Conservation (phyloP, 352 stramenopile species). For the Discostella stelligera region DNA sequence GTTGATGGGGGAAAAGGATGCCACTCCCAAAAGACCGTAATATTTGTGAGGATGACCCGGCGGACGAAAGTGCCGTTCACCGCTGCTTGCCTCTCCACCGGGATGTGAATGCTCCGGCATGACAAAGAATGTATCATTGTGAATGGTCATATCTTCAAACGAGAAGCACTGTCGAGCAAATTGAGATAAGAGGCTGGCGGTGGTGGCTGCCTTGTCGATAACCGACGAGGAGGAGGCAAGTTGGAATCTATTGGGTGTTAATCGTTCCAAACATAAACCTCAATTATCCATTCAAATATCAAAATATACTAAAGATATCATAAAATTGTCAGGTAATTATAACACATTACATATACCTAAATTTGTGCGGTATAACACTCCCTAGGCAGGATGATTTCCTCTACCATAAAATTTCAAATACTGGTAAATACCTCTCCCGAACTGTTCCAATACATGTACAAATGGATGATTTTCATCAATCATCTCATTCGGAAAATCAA, state of each 20-base stretch:
- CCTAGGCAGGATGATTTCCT: no score
- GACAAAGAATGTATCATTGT: slow-evolving; percentile 34
- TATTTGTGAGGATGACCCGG: slow-evolving; percentile 19
- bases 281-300: no score
- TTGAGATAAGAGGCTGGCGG: slow-evolving; percentile 29
- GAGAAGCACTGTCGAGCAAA: slow-evolving; percentile 51
- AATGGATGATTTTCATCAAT: no score
- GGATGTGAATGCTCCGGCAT: slow-evolving; percentile 12
- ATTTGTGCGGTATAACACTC: no score
- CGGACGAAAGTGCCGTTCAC: no score
- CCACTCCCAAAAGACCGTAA: slow-evolving; percentile 42
- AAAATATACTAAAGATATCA: no score
- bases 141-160: slow-evolving; percentile 50
- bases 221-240: slow-evolving; percentile 1
- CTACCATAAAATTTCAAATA: no score
- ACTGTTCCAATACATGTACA: no score
- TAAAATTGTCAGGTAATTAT: no score
- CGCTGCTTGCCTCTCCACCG: not conserved
- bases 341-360: no score
- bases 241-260: slow-evolving; percentile 27
- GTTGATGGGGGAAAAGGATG: slow-evolving; percentile 23
- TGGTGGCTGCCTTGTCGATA: slow-evolving; percentile 12
- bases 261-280: slow-evolving; percentile 15
- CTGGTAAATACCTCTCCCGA: no score
- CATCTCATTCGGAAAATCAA: no score